These are phyloP conservation scores for Talaromyces nanjingensis DNA, from an alignment of 495 filamentous ascomycete species.

Conservation along the genomic window DNA sequence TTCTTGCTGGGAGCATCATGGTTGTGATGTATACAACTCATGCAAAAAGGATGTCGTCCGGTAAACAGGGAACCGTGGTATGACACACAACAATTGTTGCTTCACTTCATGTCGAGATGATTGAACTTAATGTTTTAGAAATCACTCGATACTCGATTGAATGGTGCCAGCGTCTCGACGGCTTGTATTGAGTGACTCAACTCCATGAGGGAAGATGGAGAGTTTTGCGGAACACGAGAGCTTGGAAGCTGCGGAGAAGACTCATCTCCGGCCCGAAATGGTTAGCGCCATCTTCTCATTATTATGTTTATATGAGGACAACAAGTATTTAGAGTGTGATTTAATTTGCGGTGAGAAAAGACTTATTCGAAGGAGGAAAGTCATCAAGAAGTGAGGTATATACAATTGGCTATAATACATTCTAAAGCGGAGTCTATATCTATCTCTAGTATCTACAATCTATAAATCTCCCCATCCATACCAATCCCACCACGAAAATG, in stretches of 20 bases:
- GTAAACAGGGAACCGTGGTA: background rate
- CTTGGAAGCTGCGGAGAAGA: conserved; percentile 7
- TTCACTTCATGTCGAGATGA: background rate
- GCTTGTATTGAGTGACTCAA: background rate
- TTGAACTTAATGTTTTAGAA: background rate
- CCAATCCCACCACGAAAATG: conserved; percentile 53
- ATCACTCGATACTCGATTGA: background rate
- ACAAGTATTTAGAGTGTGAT: background rate
- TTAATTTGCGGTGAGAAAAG: background rate
- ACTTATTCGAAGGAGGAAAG: background rate
- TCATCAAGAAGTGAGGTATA: background rate
- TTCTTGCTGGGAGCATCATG: background rate
- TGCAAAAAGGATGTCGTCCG: background rate
- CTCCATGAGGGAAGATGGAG: background rate
- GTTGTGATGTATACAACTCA: background rate
- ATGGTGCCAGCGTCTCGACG: background rate
- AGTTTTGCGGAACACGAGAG: background rate
- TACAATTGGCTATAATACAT: background rate
- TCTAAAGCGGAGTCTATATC: conserved; percentile 8
- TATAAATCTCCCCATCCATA: conserved; percentile 28
- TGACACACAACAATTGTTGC: background rate
- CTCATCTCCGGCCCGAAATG: conserved; percentile 9
- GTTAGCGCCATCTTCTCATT: background rate
- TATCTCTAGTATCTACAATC: conserved; percentile 17
- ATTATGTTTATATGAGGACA: too few relatives aligned